These are phyloP conservation scores for Pseudisothecium myosuroides DNA, from an alignment of 225 moss, liverwort and hornwort genomes.

Conservation along the genomic window DNA sequence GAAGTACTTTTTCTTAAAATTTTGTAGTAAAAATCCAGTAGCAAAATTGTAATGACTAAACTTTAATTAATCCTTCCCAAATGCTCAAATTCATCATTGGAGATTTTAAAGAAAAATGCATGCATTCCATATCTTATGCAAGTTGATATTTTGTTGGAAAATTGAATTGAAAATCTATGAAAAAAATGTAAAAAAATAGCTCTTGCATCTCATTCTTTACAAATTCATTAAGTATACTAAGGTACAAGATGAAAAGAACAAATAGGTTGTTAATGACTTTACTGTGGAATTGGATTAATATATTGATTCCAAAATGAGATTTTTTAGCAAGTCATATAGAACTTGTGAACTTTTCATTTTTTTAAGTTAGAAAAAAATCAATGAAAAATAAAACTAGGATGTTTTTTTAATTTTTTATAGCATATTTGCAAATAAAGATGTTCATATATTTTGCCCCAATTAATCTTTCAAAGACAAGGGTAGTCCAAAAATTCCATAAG, in stretches of 20 bases:
- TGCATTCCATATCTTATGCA: not conserved
- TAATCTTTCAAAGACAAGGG: accelerated
- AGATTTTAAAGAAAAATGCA: not conserved
- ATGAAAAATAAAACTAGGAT: not conserved
- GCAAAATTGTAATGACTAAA: not conserved
- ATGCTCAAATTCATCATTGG: not conserved
- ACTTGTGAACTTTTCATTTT: not conserved
- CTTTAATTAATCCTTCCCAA: not conserved
- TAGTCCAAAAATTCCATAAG: not conserved
- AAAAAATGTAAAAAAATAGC: not conserved
- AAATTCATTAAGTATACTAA: not conserved
- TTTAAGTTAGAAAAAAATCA: too few relatives aligned
- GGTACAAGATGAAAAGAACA: too few relatives aligned
- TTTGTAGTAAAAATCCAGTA: not conserved
- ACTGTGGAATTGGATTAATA: too few relatives aligned
- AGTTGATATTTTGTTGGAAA: not conserved
- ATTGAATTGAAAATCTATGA: not conserved
- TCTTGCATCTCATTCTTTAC: too few relatives aligned
- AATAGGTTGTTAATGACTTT: too few relatives aligned
- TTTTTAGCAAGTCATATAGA: not conserved
- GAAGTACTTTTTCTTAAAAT: not conserved
- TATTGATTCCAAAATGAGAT: not conserved
- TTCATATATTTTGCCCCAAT: too few relatives aligned
- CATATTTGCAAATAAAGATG: accelerated
- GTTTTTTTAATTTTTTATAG: accelerated